Conservation (phyloP, 345 rosid genomes). For the Barbarea vulgaris region DNA sequence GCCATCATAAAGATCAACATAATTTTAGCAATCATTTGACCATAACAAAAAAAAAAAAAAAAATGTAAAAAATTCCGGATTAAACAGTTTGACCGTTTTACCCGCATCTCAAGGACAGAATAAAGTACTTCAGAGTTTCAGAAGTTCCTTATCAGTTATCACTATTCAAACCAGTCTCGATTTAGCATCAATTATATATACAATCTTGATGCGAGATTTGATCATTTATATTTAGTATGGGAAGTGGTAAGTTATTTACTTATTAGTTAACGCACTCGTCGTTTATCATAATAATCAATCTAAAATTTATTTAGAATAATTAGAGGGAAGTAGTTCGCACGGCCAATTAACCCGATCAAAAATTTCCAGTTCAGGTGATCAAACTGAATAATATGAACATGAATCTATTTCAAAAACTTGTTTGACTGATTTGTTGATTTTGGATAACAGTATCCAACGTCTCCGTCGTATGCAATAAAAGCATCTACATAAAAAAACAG, state of each 20-base stretch:
- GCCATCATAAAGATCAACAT: background rate
- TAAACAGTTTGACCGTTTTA: background rate
- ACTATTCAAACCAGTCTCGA: background rate
- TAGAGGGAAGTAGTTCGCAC: slow-evolving; percentile 23
- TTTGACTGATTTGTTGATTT: slow-evolving; percentile 26
- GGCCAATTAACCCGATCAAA: slow-evolving; percentile 30
- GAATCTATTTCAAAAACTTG: slow-evolving; percentile 25
- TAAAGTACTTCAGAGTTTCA: background rate
- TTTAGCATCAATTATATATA: background rate
- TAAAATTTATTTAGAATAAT: background rate
- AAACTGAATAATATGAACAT: slow-evolving; percentile 32
- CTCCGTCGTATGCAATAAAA: slow-evolving; percentile 9
- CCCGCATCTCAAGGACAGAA: slow-evolving; percentile 14
- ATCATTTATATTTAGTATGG: background rate
- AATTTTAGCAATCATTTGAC: background rate
- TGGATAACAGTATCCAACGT: slow-evolving; percentile 22
- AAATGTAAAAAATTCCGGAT: background rate
- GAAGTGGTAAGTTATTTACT: background rate
- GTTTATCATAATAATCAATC: background rate
- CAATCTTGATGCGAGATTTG: background rate
- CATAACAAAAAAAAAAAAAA: too few species aligned
- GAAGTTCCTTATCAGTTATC: slow-evolving; percentile 13
- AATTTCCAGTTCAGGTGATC: background rate
- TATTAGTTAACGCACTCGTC: background rate
- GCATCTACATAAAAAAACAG: slow-evolving; percentile 10